These are phyloP conservation scores for Fusarium guadeloupense DNA, from an alignment of 2,329 filamentous ascomycete genomes.

Conservation along the genomic window DNA sequence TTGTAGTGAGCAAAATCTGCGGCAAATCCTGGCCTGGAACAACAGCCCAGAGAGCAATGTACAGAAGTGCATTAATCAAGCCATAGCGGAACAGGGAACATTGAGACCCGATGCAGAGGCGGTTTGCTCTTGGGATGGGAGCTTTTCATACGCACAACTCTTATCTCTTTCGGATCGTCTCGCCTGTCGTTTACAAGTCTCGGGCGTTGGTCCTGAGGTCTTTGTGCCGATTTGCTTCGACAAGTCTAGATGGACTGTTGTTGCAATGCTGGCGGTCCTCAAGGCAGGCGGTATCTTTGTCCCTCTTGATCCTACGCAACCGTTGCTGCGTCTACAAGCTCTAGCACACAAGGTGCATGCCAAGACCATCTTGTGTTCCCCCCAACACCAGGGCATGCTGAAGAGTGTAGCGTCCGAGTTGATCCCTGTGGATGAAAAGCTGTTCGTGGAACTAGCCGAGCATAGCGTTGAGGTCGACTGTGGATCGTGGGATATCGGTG, in stretches of 20 bases:
- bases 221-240: slow-evolving; percentile 44
- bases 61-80: slow-evolving; percentile 55
- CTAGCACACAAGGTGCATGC: slow-evolving; percentile 31
- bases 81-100: slow-evolving; percentile 50
- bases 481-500: slow-evolving; percentile 22
- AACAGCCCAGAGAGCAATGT: slow-evolving; percentile 22
- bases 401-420: slow-evolving; percentile 19
- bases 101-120: slow-evolving; percentile 49
- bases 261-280: slow-evolving; percentile 42
- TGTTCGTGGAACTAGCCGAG: slow-evolving; percentile 11
- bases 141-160: slow-evolving; percentile 53
- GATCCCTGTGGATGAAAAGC: slow-evolving; percentile 26
- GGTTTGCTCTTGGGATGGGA: slow-evolving; percentile 56
- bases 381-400: slow-evolving; percentile 27
- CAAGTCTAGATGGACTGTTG: slow-evolving; percentile 43
- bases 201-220: slow-evolving; percentile 40
- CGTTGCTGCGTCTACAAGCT: slow-evolving; percentile 21
- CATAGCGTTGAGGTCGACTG: not conserved
- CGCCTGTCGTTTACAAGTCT: slow-evolving; percentile 37
- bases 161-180: slow-evolving; percentile 51
- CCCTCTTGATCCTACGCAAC: slow-evolving; percentile 36
- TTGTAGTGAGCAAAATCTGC: slow-evolving; percentile 61
- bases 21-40: slow-evolving; percentile 54
- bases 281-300: slow-evolving; percentile 42
- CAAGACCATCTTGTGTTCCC: slow-evolving; percentile 32